Percentiles rank a stretch among this genome's conserved stretches.
These are phyloP conservation scores for Penicillium sp. DNA, from an alignment of 2,329 filamentous ascomycete genomes.

Conservation along the genomic window DNA sequence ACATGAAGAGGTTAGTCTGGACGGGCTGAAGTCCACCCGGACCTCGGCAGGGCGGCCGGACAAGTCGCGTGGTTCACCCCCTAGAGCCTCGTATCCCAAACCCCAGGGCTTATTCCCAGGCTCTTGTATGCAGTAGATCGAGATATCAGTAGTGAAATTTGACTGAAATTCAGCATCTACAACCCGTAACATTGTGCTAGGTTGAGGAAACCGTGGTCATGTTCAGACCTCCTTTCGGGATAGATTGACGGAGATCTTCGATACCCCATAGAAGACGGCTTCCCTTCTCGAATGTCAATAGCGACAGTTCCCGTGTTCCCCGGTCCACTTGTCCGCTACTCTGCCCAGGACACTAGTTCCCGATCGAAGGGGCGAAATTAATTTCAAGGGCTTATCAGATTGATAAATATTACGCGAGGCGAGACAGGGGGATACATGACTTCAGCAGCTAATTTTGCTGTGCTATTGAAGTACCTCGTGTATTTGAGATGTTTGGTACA, in stretches of 20 bases:
- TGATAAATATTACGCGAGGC: constrained; percentile 8
- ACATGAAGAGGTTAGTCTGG: constrained; percentile 10
- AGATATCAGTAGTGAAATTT: neutral
- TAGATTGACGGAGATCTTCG: neutral
- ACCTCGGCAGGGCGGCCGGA: constrained; percentile 13
- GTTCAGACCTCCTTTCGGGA: neutral
- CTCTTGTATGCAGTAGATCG: no score
- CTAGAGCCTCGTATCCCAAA: neutral
- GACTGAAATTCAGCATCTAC: neutral
- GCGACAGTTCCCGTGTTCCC: neutral
- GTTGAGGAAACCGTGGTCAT: neutral
- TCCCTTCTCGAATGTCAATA: constrained; percentile 9
- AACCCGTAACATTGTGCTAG: neutral
- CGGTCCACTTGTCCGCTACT: constrained; percentile 4
- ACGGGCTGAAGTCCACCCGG: constrained; percentile 10
- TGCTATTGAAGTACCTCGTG: neutral
- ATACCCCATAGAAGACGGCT: neutral
- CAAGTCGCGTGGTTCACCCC: constrained; percentile 12
- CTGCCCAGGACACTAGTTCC: constrained; percentile 7
- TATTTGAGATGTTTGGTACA: neutral
- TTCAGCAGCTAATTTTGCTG: neutral
- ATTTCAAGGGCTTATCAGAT: constrained; percentile 17
- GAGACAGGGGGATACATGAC: constrained; percentile 4
- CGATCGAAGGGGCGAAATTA: constrained; percentile 5
- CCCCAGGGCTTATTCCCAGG: neutral